A percentile compares a stretch with the other conserved stretches of the same genome.
Evolutionary conservation across 2,329 filamentous ascomycete species (phyloP).

Genomic region (Ophiostoma ulmi): DNA sequence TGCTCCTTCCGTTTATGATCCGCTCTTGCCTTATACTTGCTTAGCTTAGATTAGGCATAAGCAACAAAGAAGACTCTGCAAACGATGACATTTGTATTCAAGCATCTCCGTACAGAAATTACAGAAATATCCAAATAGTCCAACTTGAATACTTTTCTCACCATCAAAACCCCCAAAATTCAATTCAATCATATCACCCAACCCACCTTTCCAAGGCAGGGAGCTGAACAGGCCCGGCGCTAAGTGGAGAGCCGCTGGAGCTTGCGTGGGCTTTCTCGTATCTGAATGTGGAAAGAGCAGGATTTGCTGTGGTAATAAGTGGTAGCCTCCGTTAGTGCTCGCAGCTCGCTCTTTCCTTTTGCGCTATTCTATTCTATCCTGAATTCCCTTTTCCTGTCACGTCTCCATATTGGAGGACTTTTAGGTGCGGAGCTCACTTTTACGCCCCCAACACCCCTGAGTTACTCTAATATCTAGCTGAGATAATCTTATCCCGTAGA

Average conservation of each 20-base stretch:
- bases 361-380: neutral
- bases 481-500: too few species aligned
- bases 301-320: neutral
- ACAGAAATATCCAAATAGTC: too few species aligned
- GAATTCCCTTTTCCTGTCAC: too few species aligned
- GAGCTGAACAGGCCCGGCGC: conserved; percentile 10
- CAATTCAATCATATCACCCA: neutral
- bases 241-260: conserved; percentile 17
- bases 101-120: neutral
- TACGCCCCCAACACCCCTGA: too few species aligned
- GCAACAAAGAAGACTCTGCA: neutral
- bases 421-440: too few species aligned
- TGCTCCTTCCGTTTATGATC: neutral
- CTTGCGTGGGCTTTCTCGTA: conserved; percentile 11
- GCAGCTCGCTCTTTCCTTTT: neutral
- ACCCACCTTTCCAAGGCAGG: neutral
- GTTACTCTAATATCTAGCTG: too few species aligned
- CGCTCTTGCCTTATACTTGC: neutral
- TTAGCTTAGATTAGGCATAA: neutral
- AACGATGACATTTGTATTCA: neutral
- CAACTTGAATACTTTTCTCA: neutral
- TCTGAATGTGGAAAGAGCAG: conserved; percentile 9
- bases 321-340: too few species aligned
- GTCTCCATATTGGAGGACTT: too few species aligned
- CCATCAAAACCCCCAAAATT: neutral